A percentile compares a stretch with the other conserved stretches of the same genome.
Conservation (phyloP, 345 rosid species). For the Eucalyptus cloeziana region DNA sequence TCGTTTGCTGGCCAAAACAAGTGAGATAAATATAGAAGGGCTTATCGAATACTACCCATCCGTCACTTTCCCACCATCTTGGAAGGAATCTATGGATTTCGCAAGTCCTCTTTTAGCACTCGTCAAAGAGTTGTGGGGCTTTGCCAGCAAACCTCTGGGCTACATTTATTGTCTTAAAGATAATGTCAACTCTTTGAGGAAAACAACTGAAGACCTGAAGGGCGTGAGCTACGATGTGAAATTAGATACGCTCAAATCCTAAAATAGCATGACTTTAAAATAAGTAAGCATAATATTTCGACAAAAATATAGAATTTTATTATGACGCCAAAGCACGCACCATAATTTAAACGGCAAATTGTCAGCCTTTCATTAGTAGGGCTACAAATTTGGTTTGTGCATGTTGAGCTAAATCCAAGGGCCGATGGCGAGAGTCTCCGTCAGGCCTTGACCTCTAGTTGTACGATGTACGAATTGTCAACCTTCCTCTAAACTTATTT, state of each 20-base stretch:
- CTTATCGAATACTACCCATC: background rate
- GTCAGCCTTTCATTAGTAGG: fast-evolving
- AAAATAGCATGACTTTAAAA: no score
- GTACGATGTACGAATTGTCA: background rate
- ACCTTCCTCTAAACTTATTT: background rate
- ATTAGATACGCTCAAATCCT: no score
- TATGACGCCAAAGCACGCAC: background rate
- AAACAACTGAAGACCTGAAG: fast-evolving
- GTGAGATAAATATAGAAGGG: background rate
- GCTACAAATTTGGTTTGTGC: background rate
- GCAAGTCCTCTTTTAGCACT: fast-evolving
- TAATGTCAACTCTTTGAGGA: background rate
- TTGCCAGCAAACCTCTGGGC: background rate
- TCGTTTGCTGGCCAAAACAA: background rate
- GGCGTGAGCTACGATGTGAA: background rate
- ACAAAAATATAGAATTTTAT: background rate
- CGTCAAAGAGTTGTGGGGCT: background rate
- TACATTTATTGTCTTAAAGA: background rate
- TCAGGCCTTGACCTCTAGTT: background rate
- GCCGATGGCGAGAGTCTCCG: background rate
- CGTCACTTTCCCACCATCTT: background rate
- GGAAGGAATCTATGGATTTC: background rate
- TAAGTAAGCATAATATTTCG: background rate
- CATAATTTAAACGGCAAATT: background rate
- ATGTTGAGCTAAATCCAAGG: background rate